A percentile compares a stretch with the other conserved stretches of the same genome.
These are phyloP conservation scores for Phaseolus coccineus DNA, from an alignment of 331 rosid genomes.

Conservation along the genomic window DNA sequence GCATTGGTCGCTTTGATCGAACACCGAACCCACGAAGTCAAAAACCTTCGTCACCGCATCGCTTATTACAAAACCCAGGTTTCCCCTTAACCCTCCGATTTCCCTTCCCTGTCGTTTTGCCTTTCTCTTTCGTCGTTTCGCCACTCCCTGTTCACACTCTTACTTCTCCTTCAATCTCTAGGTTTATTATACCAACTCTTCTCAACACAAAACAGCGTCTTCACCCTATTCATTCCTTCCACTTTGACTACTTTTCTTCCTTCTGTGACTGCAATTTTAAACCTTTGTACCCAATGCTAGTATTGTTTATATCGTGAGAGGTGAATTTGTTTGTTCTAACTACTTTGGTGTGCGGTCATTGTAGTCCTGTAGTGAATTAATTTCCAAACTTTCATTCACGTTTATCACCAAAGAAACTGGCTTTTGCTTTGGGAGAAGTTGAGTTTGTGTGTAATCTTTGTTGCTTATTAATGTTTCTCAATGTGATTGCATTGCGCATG, in stretches of 20 bases:
- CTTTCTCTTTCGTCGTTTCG: neutral
- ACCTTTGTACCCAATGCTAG: neutral
- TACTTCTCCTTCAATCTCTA: neutral
- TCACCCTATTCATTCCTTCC: neutral
- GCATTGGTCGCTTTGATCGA: conserved; percentile 91
- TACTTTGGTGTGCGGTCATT: neutral
- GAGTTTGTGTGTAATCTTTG: neutral
- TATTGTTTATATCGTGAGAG: neutral
- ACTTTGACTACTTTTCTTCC: neutral
- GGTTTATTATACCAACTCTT: neutral
- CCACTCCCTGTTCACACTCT: neutral
- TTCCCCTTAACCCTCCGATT: neutral
- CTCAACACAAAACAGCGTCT: neutral
- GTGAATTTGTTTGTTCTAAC: neutral
- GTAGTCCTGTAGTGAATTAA: neutral
- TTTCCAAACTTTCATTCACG: neutral
- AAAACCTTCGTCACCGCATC: conserved; percentile 63
- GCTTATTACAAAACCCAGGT: conserved; percentile 85
- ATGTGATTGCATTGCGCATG: conserved; percentile 8
- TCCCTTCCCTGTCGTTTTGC: neutral
- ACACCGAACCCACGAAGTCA: conserved; percentile 82
- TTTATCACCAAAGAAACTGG: neutral
- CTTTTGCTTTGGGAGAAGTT: neutral
- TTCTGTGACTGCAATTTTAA: neutral
- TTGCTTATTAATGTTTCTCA: neutral